Evolutionary conservation across 2,329 filamentous ascomycete species (phyloP).

Genomic region (Didymella segeticola): DNA sequence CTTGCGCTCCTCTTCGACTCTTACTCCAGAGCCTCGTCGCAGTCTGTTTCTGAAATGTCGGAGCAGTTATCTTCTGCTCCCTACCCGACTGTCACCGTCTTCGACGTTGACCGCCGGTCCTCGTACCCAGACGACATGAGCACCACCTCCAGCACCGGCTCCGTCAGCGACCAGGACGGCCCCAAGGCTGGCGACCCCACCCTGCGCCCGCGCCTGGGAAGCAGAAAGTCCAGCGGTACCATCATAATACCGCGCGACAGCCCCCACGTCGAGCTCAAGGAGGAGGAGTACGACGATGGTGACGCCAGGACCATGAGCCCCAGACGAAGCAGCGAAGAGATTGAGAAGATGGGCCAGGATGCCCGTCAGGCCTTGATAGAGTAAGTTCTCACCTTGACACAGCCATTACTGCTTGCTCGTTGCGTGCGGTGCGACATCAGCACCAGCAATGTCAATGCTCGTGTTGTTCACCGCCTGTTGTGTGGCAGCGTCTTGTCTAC

Average conservation of each 20-base stretch:
- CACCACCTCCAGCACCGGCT: slow-evolving; percentile 53
- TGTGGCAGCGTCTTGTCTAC: neutral
- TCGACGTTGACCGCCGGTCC: slow-evolving; percentile 20
- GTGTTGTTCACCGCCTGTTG: slow-evolving; percentile 2
- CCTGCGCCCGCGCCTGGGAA: slow-evolving; percentile 71
- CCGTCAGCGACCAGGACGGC: slow-evolving; percentile 48
- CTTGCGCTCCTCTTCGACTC: slow-evolving; percentile 22
- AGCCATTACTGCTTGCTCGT: neutral
- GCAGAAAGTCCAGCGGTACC: slow-evolving; percentile 80
- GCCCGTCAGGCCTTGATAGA: slow-evolving; percentile 71
- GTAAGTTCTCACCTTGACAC: slow-evolving; percentile 52
- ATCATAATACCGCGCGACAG: slow-evolving; percentile 82
- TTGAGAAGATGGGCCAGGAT: slow-evolving; percentile 85
- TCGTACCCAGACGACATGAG: slow-evolving; percentile 48
- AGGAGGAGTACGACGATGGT: slow-evolving; percentile 80
- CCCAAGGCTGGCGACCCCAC: slow-evolving; percentile 52
- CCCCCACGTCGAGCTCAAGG: slow-evolving; percentile 73
- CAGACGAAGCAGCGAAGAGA: slow-evolving; percentile 85
- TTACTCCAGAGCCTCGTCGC: slow-evolving; percentile 25
- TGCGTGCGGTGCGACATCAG: neutral
- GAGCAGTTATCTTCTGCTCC: slow-evolving; percentile 30
- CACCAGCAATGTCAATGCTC: neutral
- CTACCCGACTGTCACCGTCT: slow-evolving; percentile 35
- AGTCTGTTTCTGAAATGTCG: slow-evolving; percentile 26
- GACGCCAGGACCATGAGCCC: slow-evolving; percentile 96